Evolutionary conservation across 2,329 filamentous ascomycete species (phyloP).

Genomic region (Penicillium frequentans): DNA sequence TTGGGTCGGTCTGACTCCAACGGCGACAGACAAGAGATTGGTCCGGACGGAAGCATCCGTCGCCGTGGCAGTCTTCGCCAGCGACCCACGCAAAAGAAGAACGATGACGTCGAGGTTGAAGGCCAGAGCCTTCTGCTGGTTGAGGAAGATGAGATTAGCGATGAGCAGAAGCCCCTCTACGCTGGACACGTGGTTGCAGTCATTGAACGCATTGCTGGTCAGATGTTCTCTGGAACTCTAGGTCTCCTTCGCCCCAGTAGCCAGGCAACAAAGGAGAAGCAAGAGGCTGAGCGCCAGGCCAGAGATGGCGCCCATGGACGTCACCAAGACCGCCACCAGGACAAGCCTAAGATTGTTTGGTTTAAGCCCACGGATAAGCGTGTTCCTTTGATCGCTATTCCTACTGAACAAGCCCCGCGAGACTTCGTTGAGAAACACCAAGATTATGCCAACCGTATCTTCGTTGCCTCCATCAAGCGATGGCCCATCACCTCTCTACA

Average conservation of each 20-base stretch:
- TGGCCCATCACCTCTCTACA: constrained; percentile 99
- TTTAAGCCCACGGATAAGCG: constrained; percentile 99
- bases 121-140: constrained; percentile 95
- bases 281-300: constrained; percentile 91
- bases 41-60: constrained; percentile 79
- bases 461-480: constrained; percentile 97
- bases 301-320: constrained; percentile 75
- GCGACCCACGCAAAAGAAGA: constrained; percentile 98
- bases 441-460: constrained; percentile 95
- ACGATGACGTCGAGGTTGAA: constrained; percentile 98
- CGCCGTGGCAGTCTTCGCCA: constrained; percentile 93
- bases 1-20: constrained; percentile 59
- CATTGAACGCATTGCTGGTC: constrained; percentile 91
- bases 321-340: constrained; percentile 80
- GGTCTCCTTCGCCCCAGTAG: constrained; percentile 93
- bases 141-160: constrained; percentile 97
- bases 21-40: constrained; percentile 61
- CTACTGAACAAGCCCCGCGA: constrained; percentile 93
- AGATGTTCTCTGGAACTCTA: constrained; percentile 98
- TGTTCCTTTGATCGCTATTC: constrained; percentile 95
- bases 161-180: constrained; percentile 96
- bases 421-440: constrained; percentile 99
- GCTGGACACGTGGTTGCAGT: constrained; percentile 97
- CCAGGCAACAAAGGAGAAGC: constrained; percentile 98
- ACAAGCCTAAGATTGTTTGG: constrained; percentile 99